phyloP scores from a whole-genome alignment of 2,329 filamentous ascomycete genomes.

The Teratosphaeria zuluensis region DNA sequence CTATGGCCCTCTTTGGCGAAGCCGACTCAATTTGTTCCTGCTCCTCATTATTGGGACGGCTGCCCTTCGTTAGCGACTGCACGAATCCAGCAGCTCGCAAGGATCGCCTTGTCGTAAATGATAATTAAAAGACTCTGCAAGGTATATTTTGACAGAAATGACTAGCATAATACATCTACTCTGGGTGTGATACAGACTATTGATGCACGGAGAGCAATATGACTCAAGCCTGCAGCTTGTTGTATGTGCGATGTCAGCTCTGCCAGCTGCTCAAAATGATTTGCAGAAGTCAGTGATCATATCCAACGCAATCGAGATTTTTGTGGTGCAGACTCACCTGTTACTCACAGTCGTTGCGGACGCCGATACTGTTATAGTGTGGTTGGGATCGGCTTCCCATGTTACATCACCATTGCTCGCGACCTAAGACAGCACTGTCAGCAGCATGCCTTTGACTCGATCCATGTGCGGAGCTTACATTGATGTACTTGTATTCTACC shows the following conservation, averaged over 20 bases:
- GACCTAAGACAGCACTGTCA: constrained; percentile 21
- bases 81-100: no score
- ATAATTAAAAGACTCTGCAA: no score
- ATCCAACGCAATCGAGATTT: not conserved
- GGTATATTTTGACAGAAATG: no score
- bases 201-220: not conserved
- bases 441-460: not conserved
- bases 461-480: constrained; percentile 19
- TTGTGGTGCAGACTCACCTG: not conserved
- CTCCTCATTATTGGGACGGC: no score
- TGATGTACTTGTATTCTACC: constrained; percentile 53
- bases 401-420: constrained; percentile 43
- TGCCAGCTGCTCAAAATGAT: not conserved
- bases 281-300: not conserved
- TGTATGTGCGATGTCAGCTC: constrained; percentile 26
- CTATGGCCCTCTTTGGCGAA: no score
- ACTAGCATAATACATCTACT: no score
- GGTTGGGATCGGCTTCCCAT: constrained; percentile 55
- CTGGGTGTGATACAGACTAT: not conserved
- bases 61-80: no score
- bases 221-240: constrained; percentile 18
- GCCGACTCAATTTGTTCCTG: no score
- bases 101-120: no score
- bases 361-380: constrained; percentile 31
- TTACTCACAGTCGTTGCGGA: not conserved